These are phyloP conservation scores for Akanthomyces lecanii DNA, from an alignment of 2,329 filamentous ascomycete genomes.

Conservation along the genomic window DNA sequence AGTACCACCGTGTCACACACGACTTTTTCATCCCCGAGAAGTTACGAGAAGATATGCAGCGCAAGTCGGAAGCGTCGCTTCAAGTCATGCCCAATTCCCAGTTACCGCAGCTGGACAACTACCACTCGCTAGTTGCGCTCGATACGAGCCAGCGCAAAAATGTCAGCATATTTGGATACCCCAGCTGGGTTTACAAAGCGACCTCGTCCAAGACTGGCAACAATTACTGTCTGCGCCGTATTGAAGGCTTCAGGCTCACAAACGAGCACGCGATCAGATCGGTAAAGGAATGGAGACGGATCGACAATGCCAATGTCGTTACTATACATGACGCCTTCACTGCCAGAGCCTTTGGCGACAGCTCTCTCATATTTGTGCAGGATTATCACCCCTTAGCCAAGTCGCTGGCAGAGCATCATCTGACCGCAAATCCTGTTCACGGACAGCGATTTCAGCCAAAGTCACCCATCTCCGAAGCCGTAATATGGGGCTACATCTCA, in stretches of 20 bases:
- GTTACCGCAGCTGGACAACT: conserved; percentile 77
- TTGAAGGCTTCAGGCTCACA: conserved; percentile 84
- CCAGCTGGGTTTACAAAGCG: conserved; percentile 94
- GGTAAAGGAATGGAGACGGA: conserved; percentile 83
- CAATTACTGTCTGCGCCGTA: conserved; percentile 78
- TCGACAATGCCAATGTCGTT: conserved; percentile 78
- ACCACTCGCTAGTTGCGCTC: conserved; percentile 86
- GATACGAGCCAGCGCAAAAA: conserved; percentile 79
- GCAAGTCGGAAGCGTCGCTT: conserved; percentile 77
- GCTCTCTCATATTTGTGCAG: conserved; percentile 88
- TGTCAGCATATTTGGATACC: conserved; percentile 75
- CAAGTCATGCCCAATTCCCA: conserved; percentile 78
- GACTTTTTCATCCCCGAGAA: conserved; percentile 91
- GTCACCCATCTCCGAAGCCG: conserved; percentile 59
- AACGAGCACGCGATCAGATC: conserved; percentile 85
- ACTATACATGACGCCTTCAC: conserved; percentile 91
- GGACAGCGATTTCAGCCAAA: conserved; percentile 44
- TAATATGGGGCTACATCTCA: conserved; percentile 87
- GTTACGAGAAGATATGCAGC: conserved; percentile 81
- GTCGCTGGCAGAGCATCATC: conserved; percentile 80
- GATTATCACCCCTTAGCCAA: conserved; percentile 91
- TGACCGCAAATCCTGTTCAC: conserved; percentile 40
- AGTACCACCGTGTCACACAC: conserved; percentile 81
- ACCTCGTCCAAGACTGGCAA: conserved; percentile 83
- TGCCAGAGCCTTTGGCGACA: conserved; percentile 86